A percentile compares a stretch with the other conserved stretches of the same genome.
These are phyloP conservation scores for Kodamaea sagamina DNA, from an alignment of 805 yeast species.

Conservation along the genomic window DNA sequence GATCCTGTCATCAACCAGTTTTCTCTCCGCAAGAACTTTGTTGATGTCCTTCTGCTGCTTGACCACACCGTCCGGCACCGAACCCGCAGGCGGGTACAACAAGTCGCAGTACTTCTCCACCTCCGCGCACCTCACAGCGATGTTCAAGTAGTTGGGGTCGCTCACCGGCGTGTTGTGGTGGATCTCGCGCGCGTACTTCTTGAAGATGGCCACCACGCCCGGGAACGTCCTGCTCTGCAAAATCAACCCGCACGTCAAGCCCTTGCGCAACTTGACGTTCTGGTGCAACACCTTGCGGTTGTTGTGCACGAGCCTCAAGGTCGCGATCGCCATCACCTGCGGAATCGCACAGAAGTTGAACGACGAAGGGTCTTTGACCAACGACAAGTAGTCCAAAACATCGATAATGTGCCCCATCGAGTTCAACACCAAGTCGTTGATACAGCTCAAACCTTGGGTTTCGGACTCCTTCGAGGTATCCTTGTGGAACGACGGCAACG, in stretches of 20 bases:
- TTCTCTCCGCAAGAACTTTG: constrained; percentile 13
- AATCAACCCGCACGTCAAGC: constrained; percentile 77
- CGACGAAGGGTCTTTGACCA: constrained; percentile 75
- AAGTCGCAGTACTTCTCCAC: constrained; percentile 85
- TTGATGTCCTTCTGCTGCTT: constrained; percentile 16
- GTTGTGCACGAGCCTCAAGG: constrained; percentile 80
- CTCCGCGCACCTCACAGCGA: constrained; percentile 84
- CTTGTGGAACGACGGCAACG: constrained; percentile 57
- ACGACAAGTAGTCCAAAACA: constrained; percentile 71
- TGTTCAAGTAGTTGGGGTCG: constrained; percentile 83
- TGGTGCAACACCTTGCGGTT: constrained; percentile 70
- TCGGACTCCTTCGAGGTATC: constrained; percentile 42
- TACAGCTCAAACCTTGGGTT: constrained; percentile 68
- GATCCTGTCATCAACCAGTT: constrained; percentile 13
- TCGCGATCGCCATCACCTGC: constrained; percentile 98
- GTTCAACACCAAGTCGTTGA: constrained; percentile 77
- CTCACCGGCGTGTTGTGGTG: constrained; percentile 75
- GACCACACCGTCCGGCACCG: constrained; percentile 53
- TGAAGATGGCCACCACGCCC: constrained; percentile 76
- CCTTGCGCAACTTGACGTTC: constrained; percentile 88
- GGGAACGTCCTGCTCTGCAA: constrained; percentile 70
- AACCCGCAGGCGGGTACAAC: constrained; percentile 56
- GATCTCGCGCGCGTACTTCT: constrained; percentile 68
- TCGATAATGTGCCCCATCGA: constrained; percentile 78
- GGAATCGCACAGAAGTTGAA: constrained; percentile 97